Evolutionary conservation across 306 rosid species (phyloP).

Genomic region (Medicago arabica): DNA sequence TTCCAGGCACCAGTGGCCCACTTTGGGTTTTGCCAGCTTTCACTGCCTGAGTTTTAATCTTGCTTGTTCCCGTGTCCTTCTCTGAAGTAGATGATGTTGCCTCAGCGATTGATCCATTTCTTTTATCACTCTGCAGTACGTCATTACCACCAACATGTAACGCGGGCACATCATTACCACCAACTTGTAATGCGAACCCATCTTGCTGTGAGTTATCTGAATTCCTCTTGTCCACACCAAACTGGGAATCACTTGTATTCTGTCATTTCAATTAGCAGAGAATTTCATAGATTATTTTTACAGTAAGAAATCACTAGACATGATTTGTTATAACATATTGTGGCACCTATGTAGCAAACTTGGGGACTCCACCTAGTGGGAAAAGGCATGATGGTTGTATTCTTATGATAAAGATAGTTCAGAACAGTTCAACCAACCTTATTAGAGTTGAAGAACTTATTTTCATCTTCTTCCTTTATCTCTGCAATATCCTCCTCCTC

Average conservation of each 20-base stretch:
- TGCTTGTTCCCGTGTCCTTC: conserved; percentile 50
- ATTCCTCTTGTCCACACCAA: conserved; percentile 56
- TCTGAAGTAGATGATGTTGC: conserved; percentile 40
- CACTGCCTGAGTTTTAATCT: conserved; percentile 55
- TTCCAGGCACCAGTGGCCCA: conserved; percentile 83
- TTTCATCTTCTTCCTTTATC: conserved; percentile 74
- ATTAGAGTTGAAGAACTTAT: conserved; percentile 44
- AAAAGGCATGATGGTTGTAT: not conserved
- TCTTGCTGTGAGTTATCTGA: conserved; percentile 52
- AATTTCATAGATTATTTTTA: not conserved
- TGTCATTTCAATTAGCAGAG: conserved; percentile 41
- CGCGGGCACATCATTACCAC: conserved; percentile 50
- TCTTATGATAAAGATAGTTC: conserved; percentile 15
- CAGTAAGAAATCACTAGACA: not conserved
- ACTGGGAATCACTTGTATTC: conserved; percentile 61
- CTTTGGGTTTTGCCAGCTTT: conserved; percentile 79
- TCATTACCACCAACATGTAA: conserved; percentile 54
- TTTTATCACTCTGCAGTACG: conserved; percentile 47
- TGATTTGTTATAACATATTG: not conserved
- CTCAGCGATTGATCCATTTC: conserved; percentile 47
- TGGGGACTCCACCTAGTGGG: not conserved
- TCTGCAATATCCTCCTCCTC: conserved; percentile 75
- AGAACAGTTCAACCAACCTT: conserved; percentile 46
- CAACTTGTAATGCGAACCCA: conserved; percentile 48
- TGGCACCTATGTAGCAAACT: conserved; percentile 4